Percentiles rank a stretch among this genome's conserved stretches.
Conservation (phyloP, 164 flowering plant genomes). For the Tetracentron sinense region DNA sequence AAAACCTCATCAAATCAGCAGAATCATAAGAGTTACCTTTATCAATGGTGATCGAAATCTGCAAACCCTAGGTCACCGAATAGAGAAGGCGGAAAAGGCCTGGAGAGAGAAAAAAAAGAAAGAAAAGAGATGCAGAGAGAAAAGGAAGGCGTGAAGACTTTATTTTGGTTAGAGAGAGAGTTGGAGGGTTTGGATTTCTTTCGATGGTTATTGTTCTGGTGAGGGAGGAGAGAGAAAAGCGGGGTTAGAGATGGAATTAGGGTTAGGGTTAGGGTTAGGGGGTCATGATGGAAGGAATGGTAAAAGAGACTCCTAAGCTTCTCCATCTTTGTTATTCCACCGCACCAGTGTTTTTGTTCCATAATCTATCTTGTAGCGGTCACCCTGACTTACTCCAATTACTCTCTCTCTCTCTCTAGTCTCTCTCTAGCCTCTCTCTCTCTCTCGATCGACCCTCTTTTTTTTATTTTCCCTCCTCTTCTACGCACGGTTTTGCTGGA, state of each 20-base stretch:
- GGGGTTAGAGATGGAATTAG: conserved; percentile 11
- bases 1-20: background rate
- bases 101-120: background rate
- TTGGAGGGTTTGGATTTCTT: background rate
- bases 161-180: background rate
- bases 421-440: conserved; percentile 3
- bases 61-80: background rate
- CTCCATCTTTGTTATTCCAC: conserved; percentile 36
- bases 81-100: background rate
- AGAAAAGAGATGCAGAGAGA: too few species aligned
- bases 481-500: too few species aligned
- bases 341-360: conserved; percentile 15
- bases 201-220: background rate
- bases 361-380: background rate
- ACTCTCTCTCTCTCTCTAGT: conserved; percentile 6
- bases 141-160: background rate
- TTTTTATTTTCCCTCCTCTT: too few species aligned
- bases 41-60: background rate
- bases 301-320: conserved; percentile 26
- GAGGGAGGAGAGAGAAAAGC: too few species aligned
- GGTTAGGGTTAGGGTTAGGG: conserved; percentile 13
- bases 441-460: too few species aligned
- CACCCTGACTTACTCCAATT: too few species aligned
- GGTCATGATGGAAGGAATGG: conserved; percentile 17
- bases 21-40: background rate